Percentiles rank a stretch among this genome's conserved stretches.
Conservation (phyloP, 1,284 basidiomycete genomes). For the Sporisorium exsertum region DNA sequence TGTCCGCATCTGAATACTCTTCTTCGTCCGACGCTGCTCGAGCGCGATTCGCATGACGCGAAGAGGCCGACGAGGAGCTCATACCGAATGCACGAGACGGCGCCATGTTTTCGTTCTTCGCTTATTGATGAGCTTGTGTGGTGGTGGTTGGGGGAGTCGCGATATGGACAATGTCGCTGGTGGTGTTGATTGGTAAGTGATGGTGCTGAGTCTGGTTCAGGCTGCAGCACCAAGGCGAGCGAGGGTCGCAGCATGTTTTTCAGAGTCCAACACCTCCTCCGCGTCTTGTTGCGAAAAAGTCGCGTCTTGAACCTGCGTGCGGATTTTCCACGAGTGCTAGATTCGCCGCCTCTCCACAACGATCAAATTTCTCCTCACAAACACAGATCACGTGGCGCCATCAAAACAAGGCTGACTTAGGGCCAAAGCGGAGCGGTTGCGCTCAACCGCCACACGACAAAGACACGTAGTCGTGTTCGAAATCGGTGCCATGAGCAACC, state of each 20-base stretch:
- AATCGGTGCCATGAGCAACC: neutral
- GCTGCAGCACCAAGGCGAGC: neutral
- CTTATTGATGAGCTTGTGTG: neutral
- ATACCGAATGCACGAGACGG: slow-evolving; percentile 34
- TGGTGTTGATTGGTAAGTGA: neutral
- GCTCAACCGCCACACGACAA: no score
- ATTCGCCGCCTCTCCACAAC: neutral
- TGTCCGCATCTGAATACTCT: slow-evolving; percentile 22
- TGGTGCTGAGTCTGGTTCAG: neutral
- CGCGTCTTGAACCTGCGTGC: neutral
- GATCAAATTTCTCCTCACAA: no score
- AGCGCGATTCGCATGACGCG: slow-evolving; percentile 25
- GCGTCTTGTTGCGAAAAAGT: neutral
- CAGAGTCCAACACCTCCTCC: neutral
- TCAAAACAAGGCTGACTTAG: no score
- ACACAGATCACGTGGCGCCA: neutral
- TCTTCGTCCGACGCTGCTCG: slow-evolving; percentile 31
- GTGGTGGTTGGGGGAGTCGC: neutral
- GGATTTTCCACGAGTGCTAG: neutral
- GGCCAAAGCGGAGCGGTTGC: neutral
- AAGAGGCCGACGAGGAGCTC: slow-evolving; percentile 39
- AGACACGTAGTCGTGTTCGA: neutral
- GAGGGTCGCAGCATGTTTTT: neutral
- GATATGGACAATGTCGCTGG: neutral
- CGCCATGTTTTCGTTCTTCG: slow-evolving; percentile 23